Evolutionary conservation across 768 basidiomycete genomes (phyloP), one percentile per base, ranked within the genome.

Genomic region (Boletus sp.): DNA sequence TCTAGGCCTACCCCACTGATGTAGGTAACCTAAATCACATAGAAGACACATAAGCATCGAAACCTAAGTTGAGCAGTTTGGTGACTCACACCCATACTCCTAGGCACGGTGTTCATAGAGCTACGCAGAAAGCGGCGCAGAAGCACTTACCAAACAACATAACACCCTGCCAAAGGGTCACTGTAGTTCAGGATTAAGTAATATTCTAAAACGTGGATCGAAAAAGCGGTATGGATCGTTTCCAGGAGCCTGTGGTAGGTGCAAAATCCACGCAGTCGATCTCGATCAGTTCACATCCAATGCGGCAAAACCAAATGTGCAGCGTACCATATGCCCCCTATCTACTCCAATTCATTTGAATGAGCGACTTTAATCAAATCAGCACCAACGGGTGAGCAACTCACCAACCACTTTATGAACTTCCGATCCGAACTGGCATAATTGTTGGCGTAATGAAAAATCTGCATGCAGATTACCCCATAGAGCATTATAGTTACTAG

Each of bases 391-490:
- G 11, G 36, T 45, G 18, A 39, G 17, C 12, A 6, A 64, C 58
- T 54, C 56, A 64, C 63, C 63, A 64, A 20, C 41, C 50, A 57
- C 39, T 57, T 57, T 7, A 64, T 24, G 18, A 18, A 9, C 4
- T 40, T 55, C 15, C 29, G 50, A 37, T 64, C 63, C 5, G 57
- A 48, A 10, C 37, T n/a, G 5, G 35, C 33, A 14, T 61, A 61
- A 10, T 54, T 50, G 3, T 12, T 42, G 24, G 47, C 50, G 36
- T 64, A 64, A 35, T 41, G 48, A 39, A 64, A 64, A 4, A 51
- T 56, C 35, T 64, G 63, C 55, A 61, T 47, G 52, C 63, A 64
- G 33, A 64, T 49, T 14, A 63, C 50, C 6, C 63, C 55, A 7
- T 63, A 63, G 7, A 63, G 49, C 14, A 53, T 9, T 50, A 58